Evolutionary conservation across 345 rosid genomes (phyloP).

Genomic region (Barbarea vulgaris): DNA sequence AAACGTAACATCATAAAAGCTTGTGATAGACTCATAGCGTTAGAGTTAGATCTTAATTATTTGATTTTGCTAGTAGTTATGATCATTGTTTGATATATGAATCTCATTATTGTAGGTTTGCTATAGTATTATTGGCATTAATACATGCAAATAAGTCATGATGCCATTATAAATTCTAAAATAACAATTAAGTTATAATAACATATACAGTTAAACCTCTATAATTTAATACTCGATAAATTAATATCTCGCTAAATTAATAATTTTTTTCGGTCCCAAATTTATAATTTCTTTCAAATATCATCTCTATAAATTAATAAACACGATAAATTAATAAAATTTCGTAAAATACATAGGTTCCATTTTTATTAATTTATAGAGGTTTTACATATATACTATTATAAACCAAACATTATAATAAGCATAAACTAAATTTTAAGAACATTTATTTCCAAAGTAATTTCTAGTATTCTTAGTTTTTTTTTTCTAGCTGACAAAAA

Average conservation of each 20-base stretch:
- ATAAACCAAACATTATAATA: not conserved
- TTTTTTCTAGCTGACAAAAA: not conserved
- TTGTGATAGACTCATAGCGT: slow-evolving; percentile 19
- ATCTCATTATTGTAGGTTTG: slow-evolving; percentile 1
- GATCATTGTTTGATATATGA: slow-evolving; percentile 5
- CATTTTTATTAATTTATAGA: no score
- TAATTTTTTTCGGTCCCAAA: no score
- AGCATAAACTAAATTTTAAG: not conserved
- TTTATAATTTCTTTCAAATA: no score
- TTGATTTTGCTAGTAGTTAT: slow-evolving; percentile 28
- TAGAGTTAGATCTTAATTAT: slow-evolving; percentile 15
- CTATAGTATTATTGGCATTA: slow-evolving; percentile 23
- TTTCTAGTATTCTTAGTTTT: not conserved
- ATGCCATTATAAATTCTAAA: slow-evolving; percentile 16
- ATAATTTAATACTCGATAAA: no score
- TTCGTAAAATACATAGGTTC: no score
- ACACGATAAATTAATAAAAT: no score
- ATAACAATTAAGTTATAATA: not conserved
- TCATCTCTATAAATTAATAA: no score
- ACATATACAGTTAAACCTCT: no score
- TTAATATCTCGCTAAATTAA: no score
- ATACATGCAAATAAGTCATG: slow-evolving; percentile 29
- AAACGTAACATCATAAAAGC: slow-evolving; percentile 6
- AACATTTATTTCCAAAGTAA: not conserved
- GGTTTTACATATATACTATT: no score